Base-by-base conservation (phyloP, 2,329 filamentous ascomycete species). In the Endothia cerciana region DNA sequence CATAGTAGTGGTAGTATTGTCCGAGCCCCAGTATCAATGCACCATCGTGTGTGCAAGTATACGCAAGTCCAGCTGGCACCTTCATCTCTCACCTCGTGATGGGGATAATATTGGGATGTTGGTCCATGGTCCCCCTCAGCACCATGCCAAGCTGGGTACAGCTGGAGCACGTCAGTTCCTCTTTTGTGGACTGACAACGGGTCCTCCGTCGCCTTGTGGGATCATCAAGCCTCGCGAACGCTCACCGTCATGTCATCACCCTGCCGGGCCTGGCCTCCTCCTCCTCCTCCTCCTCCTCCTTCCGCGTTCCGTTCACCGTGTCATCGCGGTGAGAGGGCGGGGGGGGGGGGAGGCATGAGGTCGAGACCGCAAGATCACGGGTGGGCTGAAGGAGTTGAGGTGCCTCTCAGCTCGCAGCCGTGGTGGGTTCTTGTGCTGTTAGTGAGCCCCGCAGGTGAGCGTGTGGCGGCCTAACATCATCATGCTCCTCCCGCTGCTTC, bases 31-130 rank as follows among this genome's bases (percentile, higher is more conserved):
- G n/a, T 17, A 33, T 36, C 51, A 22, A 55, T 36, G 51, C 51
- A 36, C 30, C 51, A 36, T 5, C 51, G 6, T 15, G 28, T 30
- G 28, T 19, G 28, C 51, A 36, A 4, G n/a, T 10, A 33, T 25
- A 22, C 19, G 28, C 19, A 19, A 33, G 30, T 22, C 28, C 51
- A n/a, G 59, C 51, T 28, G 59, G 59, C 30, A 36, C 30, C 28
- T 60, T 60, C 60, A 41, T 62, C n/a, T 58, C 38, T 55, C 40
- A 65, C 60, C 43, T 62, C 65, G 49, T 19, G 62, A 49, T 56
- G 65, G 62, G 62, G 55, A 62, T 3, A 61, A 67, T 66, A 65
- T 67, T 64, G 65, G 56, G n/a, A n/a, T 22, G 62, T 62, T 65
- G 62, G 63, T 57, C 65, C 53, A 5, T 59, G 53, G 56, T 55